phyloP scores from a whole-genome alignment of 208 protist species.

The Balamuthia mandrillaris region DNA sequence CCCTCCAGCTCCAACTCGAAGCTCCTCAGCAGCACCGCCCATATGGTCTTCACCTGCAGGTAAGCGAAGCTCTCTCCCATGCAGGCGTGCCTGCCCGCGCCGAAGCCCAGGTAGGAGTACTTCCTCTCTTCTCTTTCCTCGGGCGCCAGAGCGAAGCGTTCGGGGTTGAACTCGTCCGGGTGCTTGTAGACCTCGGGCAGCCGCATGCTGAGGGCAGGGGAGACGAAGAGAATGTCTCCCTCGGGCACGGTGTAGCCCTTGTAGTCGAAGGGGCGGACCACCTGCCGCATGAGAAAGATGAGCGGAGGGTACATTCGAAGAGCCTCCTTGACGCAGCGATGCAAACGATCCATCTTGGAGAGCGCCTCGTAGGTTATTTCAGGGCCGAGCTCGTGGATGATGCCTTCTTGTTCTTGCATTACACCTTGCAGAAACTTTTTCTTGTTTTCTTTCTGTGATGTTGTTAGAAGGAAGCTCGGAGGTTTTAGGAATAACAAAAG shows the following conservation, averaged over 20 bases:
- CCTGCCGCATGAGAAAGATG: slow-evolving; percentile 86
- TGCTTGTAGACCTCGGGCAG: slow-evolving; percentile 81
- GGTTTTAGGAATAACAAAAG: too few relatives aligned
- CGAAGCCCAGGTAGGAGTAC: slow-evolving; percentile 82
- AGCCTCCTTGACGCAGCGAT: slow-evolving; percentile 81
- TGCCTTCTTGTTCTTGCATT: too few relatives aligned
- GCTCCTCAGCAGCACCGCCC: slow-evolving; percentile 77
- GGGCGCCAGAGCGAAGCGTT: slow-evolving; percentile 67
- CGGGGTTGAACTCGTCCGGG: slow-evolving; percentile 79
- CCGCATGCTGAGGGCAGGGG: slow-evolving; percentile 77
- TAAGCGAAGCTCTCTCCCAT: slow-evolving; percentile 88
- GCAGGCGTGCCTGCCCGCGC: slow-evolving; percentile 66
- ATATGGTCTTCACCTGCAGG: slow-evolving; percentile 86
- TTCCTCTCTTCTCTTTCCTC: slow-evolving; percentile 37
- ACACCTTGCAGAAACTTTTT: slow-evolving; percentile 39
- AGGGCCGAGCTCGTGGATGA: slow-evolving; percentile 68
- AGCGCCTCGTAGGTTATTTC: slow-evolving; percentile 84
- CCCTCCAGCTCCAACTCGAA: slow-evolving; percentile 82
- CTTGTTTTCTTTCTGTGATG: slow-evolving; percentile 34
- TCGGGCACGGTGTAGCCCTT: slow-evolving; percentile 79
- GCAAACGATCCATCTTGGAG: slow-evolving; percentile 80
- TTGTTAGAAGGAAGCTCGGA: too few relatives aligned
- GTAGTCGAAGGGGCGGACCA: slow-evolving; percentile 73
- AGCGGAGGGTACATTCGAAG: slow-evolving; percentile 86
- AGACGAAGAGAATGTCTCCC: slow-evolving; percentile 78